Base-by-base conservation (phyloP, 495 filamentous ascomycete species). In the Aspergillus ostianus region DNA sequence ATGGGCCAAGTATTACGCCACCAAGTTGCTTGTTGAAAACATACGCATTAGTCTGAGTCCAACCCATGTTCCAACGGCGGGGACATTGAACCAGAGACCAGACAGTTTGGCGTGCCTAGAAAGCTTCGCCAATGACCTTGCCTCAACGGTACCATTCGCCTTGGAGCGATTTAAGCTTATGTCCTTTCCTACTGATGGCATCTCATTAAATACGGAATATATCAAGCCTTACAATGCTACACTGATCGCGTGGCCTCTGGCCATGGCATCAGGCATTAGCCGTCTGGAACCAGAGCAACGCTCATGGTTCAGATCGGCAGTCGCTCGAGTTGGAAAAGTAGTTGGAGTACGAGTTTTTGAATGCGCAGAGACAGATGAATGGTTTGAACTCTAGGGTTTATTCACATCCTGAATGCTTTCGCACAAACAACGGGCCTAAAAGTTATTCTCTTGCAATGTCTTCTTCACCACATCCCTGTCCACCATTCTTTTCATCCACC, bases 401-500 rank as follows among this genome's bases (percentile, higher is more conserved):
- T 32, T 3, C 30, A 32, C 3, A 12, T 32, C 2, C 30, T 4
- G 10, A 7, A 8, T 32, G 30, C 1, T 32, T 26, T 26, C 23
- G 8, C 30, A 32, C 6, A 7, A 32, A 32, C 30, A 32, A 1
- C 1, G 30, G 30, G 6, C 30, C 23, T 26, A 32, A 12, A 32
- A 32, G 30, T 41, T 41, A 4, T 41, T 41, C 13, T 41, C 55
- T 27, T 48, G 36, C 48, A 61, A 20, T 27, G 30, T 44, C 52
- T 23, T 32, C 23, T 65, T 67, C 6, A 73, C 55, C 12, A 53
- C 27, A 52, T 63, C 59, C 46, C 59, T 63, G 41, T 32, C 21
- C n/a, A 45, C 51, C 65, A 73, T 67, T 44, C 56, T 65, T 44
- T 58, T 53, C 13, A 70, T n/a, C 71, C 71, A 73, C 27, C 60